Conservation (phyloP, 2,329 filamentous ascomycete species). For the Curvularia sp. region DNA sequence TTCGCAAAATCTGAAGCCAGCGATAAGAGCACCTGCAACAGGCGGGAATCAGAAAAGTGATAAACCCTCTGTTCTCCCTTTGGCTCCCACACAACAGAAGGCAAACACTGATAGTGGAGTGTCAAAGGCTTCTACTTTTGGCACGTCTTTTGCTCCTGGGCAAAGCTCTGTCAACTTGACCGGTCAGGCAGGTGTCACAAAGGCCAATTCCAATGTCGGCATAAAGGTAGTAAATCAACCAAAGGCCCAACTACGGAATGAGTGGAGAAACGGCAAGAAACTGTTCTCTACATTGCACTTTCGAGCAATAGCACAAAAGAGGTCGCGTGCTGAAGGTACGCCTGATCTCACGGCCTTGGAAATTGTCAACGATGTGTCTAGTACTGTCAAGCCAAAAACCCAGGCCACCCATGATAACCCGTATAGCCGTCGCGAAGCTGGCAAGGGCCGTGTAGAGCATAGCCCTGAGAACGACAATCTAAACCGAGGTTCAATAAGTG, state of each 20-base stretch:
- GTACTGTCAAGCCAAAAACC: conserved; percentile 6
- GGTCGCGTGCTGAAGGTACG: conserved; percentile 31
- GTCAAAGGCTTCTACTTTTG: too few species aligned
- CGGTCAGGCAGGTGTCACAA: conserved; percentile 5
- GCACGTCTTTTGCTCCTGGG: neutral
- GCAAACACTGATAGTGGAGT: neutral
- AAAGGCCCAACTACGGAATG: conserved; percentile 15
- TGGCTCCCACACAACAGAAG: neutral
- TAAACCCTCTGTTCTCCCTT: neutral
- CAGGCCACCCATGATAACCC: conserved; percentile 19
- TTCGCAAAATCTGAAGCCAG: neutral
- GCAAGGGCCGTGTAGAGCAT: conserved; percentile 22
- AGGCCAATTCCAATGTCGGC: conserved; percentile 5
- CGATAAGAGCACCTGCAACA: neutral
- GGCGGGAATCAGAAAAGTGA: neutral
- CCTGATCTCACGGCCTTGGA: conserved; percentile 36
- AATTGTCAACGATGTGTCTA: conserved; percentile 33
- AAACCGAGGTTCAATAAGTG: neutral
- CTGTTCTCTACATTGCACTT: conserved; percentile 30
- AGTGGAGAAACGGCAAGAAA: conserved; percentile 24
- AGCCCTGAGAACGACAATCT: neutral
- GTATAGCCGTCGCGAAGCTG: conserved; percentile 38
- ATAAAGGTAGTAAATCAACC: conserved; percentile 42
- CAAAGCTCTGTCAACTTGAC: neutral
- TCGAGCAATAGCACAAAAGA: conserved; percentile 29